Conservation (phyloP, 2,329 filamentous ascomycete species). For the Didymella exigua region DNA sequence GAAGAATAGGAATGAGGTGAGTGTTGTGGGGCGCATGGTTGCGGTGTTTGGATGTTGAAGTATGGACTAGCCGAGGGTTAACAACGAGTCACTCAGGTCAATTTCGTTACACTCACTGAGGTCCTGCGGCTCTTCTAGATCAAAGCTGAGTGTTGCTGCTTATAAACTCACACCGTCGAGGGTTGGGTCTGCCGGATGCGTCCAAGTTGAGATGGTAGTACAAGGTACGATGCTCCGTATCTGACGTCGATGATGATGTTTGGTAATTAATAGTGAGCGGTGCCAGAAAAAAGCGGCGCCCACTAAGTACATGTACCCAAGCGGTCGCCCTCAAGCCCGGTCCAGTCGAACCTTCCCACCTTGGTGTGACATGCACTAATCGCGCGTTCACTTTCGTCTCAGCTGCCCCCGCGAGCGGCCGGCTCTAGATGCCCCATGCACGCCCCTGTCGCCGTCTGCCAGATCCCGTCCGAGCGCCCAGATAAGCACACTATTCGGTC, state of each 20-base stretch:
- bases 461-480: constrained; percentile 6
- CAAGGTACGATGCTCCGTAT: not conserved
- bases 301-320: constrained; percentile 14
- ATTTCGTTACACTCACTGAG: not conserved
- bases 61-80: not conserved
- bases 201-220: constrained; percentile 2
- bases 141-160: not conserved
- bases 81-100: not conserved
- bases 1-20: constrained; percentile 21
- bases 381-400: constrained; percentile 12
- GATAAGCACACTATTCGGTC: constrained; percentile 2
- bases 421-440: constrained; percentile 13
- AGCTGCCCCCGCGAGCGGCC: constrained; percentile 11
- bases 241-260: not conserved
- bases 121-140: not conserved
- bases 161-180: not conserved
- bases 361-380: constrained; percentile 19
- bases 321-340: constrained; percentile 7
- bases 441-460: constrained; percentile 4
- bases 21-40: constrained; percentile 19
- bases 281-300: constrained; percentile 9
- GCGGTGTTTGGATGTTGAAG: not conserved
- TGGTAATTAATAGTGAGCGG: not conserved
- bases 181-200: not conserved
- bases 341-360: constrained; percentile 18